phyloP scores from a whole-genome alignment of 73 alveolate genomes.

The Strombidium stylifer region DNA sequence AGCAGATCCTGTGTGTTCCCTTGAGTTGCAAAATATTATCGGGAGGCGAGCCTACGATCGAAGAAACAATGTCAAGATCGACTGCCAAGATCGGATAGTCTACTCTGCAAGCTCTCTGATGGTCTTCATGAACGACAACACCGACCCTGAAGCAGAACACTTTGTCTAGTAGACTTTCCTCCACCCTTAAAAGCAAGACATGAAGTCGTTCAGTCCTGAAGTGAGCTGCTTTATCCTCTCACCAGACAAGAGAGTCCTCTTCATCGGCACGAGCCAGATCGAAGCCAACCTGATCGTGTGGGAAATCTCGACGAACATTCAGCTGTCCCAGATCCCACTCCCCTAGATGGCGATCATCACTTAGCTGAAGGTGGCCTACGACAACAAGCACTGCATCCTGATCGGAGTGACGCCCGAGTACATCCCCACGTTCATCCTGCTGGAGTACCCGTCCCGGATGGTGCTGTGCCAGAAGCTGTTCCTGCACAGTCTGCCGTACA shows the following conservation, averaged over 20 bases:
- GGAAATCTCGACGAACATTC: conserved; percentile 85
- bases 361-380: conserved; percentile 75
- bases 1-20: too few relatives aligned
- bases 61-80: conserved; percentile 90
- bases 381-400: conserved; percentile 63
- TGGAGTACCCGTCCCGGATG: conserved; percentile 71
- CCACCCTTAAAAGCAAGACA: conserved; percentile 48
- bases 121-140: conserved; percentile 57
- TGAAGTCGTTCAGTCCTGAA: conserved; percentile 62
- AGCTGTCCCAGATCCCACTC: conserved; percentile 53
- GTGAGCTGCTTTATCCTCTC: conserved; percentile 75
- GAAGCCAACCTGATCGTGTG: conserved; percentile 81
- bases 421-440: conserved; percentile 65
- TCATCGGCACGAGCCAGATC: conserved; percentile 75
- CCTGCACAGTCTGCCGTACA: conserved; percentile 83
- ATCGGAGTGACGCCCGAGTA: conserved; percentile 73
- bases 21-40: too few relatives aligned
- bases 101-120: conserved; percentile 87
- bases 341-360: conserved; percentile 61
- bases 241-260: conserved; percentile 70
- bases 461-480: conserved; percentile 66
- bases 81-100: conserved; percentile 85
- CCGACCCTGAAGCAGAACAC: conserved; percentile 51
- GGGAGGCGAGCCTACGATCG: too few relatives aligned
- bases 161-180: conserved; percentile 41